These are phyloP conservation scores for Avena eriantha DNA, from an alignment of 176 grass and related monocot species.

Conservation along the genomic window DNA sequence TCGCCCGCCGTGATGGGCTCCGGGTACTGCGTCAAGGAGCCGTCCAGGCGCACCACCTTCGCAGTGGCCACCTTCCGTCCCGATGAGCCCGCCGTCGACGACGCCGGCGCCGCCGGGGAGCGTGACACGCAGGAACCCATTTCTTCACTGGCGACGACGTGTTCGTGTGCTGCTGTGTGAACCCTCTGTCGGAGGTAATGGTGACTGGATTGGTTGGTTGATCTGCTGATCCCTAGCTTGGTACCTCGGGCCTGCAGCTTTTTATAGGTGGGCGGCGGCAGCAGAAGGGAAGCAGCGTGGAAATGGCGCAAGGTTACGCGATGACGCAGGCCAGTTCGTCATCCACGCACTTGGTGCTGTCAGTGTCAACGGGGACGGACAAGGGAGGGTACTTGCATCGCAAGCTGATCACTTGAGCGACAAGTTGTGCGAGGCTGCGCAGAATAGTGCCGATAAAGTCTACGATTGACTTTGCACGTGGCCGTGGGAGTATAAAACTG, in stretches of 20 bases:
- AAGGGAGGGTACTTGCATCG: neutral
- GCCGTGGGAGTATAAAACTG: neutral
- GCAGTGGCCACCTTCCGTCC: no score
- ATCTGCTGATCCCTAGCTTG: neutral
- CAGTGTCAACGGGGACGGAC: neutral
- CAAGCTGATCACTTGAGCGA: neutral
- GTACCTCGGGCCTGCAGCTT: neutral
- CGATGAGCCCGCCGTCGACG: no score
- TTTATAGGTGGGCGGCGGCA: neutral
- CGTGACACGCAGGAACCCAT: neutral
- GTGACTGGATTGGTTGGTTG: neutral
- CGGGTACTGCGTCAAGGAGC: constrained; percentile 51
- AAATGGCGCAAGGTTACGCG: neutral
- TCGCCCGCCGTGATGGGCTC: constrained; percentile 37
- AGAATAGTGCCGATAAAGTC: neutral
- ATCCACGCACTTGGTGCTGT: neutral
- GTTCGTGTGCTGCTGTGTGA: no score
- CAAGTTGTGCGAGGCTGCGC: neutral
- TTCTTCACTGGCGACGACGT: neutral
- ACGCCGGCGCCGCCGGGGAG: neutral
- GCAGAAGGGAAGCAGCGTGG: neutral
- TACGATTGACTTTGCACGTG: neutral
- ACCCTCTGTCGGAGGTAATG: no score
- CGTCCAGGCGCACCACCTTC: constrained; percentile 59
- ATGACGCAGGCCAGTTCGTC: constrained; percentile 37